Base-by-base conservation (phyloP, 441 rosid genomes). In the Aleurites moluccanus region DNA sequence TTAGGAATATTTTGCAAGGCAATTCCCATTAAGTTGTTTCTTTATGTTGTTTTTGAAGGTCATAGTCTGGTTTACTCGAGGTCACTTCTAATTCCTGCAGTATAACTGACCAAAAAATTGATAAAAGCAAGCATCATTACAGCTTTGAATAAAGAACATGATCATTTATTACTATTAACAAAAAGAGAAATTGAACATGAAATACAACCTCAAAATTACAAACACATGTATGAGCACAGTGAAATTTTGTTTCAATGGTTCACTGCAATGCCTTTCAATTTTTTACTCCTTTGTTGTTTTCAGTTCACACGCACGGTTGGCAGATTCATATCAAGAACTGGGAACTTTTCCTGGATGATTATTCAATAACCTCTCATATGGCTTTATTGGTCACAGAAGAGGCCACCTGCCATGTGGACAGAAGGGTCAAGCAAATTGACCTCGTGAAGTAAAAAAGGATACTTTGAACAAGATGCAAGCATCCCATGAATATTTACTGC, bases 181-280 rank as follows among this genome's bases (percentile, higher is more conserved):
- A 6, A 14, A 20, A 20, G 20, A 14, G n/a, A 44, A 33, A 20
- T 28, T 35, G 56, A 62, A 71, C 62, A 25, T 14, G 21, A 38
- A 38, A 52, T 25, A 65, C 71, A 74, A 16, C 64, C 65, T 63
- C 64, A 38, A 67, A 76, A 45, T 56, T 72, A 60, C 78, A 61
- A 50, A 73, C 15, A 75, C 71, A 47, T 50, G 63, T 45, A 69
- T 40, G 62, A 64, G 30, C 67, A 52, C 66, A 1, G 27, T 21
- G 30, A 49, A 23, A 56, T 18, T 14, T 57, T 20, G 40, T 75
- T 68, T 75, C 64, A 53, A 66, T 47, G 30, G 33, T 73, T 73
- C 61, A 69, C 53, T 45, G 25, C 64, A 20, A 55, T 45, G 76
- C 70, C 65, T 14, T 21, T 30, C 59, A 53, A 65, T 59, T 68